phyloP scores from a whole-genome alignment of 179 eudicot genomes.

The Beta lomatogona region DNA sequence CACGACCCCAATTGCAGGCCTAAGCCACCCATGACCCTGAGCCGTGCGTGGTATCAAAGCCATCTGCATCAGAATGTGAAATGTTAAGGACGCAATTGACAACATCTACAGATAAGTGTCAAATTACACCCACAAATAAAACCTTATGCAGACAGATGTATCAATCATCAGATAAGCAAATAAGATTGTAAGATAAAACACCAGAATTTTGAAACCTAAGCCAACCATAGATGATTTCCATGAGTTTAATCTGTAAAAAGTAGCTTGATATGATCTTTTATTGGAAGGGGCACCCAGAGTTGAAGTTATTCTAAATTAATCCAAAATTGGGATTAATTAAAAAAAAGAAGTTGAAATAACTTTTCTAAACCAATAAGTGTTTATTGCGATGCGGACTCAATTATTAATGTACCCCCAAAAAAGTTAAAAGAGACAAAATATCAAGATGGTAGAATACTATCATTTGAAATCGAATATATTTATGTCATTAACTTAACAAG shows the following conservation, averaged over 20 bases:
- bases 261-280: not conserved
- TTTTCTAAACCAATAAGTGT: not conserved
- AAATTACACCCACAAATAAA: not conserved
- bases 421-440: not conserved
- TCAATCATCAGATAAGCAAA: not conserved
- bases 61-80: constrained; percentile 54
- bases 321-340: not conserved
- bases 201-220: not conserved
- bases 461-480: no score
- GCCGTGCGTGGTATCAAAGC: constrained; percentile 78
- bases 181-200: not conserved
- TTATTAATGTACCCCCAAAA: not conserved
- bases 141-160: not conserved
- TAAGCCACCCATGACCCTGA: constrained; percentile 95
- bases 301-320: not conserved
- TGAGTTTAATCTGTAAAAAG: not conserved
- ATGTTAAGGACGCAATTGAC: not conserved
- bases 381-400: not conserved
- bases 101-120: not conserved
- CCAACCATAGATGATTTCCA: not conserved
- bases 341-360: not conserved
- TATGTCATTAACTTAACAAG: no score
- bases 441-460: not conserved
- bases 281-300: not conserved
- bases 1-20: constrained; percentile 91